phyloP scores from a whole-genome alignment of 805 yeast genomes.

The Millerozyma acaciae region DNA sequence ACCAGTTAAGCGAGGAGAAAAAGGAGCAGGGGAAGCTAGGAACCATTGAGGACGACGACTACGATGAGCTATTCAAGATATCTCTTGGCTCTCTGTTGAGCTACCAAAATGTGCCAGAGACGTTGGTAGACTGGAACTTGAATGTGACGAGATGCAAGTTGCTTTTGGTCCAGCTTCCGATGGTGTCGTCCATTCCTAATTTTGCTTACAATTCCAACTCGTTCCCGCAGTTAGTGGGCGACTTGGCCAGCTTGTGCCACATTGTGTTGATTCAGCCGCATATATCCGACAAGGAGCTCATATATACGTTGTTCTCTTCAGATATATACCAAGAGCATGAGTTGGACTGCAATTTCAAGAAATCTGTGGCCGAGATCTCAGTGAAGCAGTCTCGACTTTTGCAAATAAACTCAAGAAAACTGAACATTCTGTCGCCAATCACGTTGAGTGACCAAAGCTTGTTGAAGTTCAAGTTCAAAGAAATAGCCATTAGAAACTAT shows the following conservation, averaged over 20 bases:
- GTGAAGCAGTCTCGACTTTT: conserved; percentile 43
- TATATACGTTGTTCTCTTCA: conserved; percentile 36
- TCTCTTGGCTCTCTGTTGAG: conserved; percentile 37
- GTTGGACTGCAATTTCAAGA: conserved; percentile 41
- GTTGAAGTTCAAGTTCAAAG: conserved; percentile 36
- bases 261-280: conserved; percentile 37
- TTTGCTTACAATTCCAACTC: conserved; percentile 28
- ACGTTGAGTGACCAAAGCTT: conserved; percentile 27
- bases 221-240: conserved; percentile 40
- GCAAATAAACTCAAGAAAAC: conserved; percentile 31
- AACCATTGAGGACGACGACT: conserved; percentile 14
- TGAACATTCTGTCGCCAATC: conserved; percentile 21
- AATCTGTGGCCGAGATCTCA: conserved; percentile 46
- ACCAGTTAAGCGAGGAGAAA: conserved; percentile 10
- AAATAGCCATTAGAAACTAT: conserved; percentile 47
- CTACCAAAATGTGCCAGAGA: conserved; percentile 38
- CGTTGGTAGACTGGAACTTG: conserved; percentile 49
- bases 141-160: conserved; percentile 48
- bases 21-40: conserved; percentile 6
- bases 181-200: conserved; percentile 34
- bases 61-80: conserved; percentile 30
- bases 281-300: conserved; percentile 41
- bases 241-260: conserved; percentile 38
- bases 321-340: conserved; percentile 48
- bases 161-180: conserved; percentile 37